phyloP scores from a whole-genome alignment of 305 asterid species.

The Rubia peregrina region DNA sequence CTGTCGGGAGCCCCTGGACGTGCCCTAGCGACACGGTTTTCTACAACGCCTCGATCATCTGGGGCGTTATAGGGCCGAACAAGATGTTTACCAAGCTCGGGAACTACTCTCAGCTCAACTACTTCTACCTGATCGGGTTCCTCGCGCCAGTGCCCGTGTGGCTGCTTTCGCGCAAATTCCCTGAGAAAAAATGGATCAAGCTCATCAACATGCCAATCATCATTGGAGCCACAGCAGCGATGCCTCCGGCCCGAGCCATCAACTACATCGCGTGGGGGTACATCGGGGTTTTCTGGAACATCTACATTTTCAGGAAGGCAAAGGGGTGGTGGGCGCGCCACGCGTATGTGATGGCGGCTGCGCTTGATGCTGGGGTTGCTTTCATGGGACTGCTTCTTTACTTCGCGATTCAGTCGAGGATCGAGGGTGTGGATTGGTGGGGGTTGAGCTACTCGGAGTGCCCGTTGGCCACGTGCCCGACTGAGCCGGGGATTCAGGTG shows the following conservation, averaged over 20 bases:
- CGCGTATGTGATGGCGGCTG: conserved; percentile 52
- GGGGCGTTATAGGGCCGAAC: conserved; percentile 76
- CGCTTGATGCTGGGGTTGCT: conserved; percentile 58
- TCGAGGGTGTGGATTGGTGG: conserved; percentile 52
- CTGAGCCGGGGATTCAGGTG: conserved; percentile 45
- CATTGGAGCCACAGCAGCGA: conserved; percentile 19
- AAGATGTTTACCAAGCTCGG: conserved; percentile 69
- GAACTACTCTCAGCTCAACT: conserved; percentile 50
- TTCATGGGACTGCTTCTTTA: conserved; percentile 47
- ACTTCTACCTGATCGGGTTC: conserved; percentile 59
- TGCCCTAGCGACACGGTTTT: conserved; percentile 73
- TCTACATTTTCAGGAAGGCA: conserved; percentile 32
- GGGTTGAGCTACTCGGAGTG: conserved; percentile 40
- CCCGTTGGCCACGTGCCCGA: conserved; percentile 51
- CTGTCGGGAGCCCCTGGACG: conserved; percentile 73
- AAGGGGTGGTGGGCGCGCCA: conserved; percentile 71
- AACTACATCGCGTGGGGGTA: conserved; percentile 48
- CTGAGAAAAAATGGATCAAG: conserved; percentile 51
- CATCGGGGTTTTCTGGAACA: conserved; percentile 38
- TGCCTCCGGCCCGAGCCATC: conserved; percentile 63
- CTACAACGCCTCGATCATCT: conserved; percentile 76
- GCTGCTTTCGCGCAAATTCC: conserved; percentile 41
- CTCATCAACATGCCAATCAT: conserved; percentile 47
- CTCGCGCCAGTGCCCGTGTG: conserved; percentile 57
- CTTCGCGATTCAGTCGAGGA: conserved; percentile 31